phyloP scores from a whole-genome alignment of 495 filamentous ascomycete genomes.

The Neurospora terricola region DNA sequence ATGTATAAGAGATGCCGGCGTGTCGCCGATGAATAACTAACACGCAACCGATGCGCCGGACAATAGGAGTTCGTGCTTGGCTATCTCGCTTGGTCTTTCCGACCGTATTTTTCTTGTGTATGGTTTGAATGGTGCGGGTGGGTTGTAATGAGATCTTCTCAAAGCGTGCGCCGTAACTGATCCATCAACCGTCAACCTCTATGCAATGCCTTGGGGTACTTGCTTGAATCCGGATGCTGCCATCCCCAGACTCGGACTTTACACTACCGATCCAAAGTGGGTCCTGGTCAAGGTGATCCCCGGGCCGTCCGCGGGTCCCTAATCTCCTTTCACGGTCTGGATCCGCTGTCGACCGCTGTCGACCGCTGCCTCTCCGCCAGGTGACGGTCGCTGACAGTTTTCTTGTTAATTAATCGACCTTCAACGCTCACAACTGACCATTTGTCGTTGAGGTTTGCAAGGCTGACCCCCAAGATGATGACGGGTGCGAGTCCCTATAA shows the following conservation, averaged over 20 bases:
- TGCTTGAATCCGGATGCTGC: background rate
- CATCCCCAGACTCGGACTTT: background rate
- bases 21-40: background rate
- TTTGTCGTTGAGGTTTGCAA: background rate
- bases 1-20: background rate
- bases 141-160: background rate
- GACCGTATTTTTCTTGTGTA: background rate
- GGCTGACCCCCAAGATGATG: background rate
- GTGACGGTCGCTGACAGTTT: background rate
- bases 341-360: background rate
- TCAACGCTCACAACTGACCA: background rate
- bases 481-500: background rate
- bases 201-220: background rate
- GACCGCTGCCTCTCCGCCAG: background rate
- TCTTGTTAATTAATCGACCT: background rate
- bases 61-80: background rate
- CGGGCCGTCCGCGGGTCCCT: background rate
- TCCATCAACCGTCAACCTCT: background rate
- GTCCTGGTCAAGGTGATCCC: background rate
- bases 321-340: background rate
- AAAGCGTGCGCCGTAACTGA: background rate
- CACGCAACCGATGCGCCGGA: background rate
- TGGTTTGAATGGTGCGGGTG: background rate
- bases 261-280: background rate
- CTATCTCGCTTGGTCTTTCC: background rate